These are phyloP conservation scores for Apostasia shenzhenica DNA, from an alignment of 106 monocot species.

Conservation along the genomic window DNA sequence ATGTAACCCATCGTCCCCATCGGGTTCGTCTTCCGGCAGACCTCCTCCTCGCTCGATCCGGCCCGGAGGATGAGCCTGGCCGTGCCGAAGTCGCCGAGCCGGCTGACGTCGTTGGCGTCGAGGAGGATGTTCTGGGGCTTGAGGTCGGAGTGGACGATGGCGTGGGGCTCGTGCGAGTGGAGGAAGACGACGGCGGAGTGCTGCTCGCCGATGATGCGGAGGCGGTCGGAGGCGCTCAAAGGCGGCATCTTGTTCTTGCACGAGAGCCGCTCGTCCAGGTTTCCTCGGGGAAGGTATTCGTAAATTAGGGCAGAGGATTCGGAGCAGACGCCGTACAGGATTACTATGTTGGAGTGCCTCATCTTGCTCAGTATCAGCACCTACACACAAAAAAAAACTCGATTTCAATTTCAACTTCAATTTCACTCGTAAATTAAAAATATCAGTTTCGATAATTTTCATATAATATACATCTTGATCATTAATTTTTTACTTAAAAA, in stretches of 20 bases:
- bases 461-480: too few relatives aligned
- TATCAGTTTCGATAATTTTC: too few relatives aligned
- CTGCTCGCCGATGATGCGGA: conserved; percentile 10
- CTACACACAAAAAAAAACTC: not conserved
- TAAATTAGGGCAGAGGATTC: conserved; percentile 16
- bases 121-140: conserved; percentile 22
- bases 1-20: conserved; percentile 29
- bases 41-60: not conserved
- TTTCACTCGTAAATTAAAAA: too few relatives aligned
- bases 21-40: conserved; percentile 4
- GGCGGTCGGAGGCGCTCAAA: conserved; percentile 13
- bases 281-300: conserved; percentile 23
- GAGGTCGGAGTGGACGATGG: conserved; percentile 10
- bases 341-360: conserved; percentile 14
- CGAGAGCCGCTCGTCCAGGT: conserved; percentile 9
- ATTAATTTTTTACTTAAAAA: too few relatives aligned
- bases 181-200: conserved; percentile 13
- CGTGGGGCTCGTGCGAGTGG: conserved; percentile 7
- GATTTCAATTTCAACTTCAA: too few relatives aligned
- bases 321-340: conserved; percentile 15
- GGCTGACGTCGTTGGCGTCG: conserved; percentile 16
- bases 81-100: conserved; percentile 30
- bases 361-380: conserved; percentile 1
- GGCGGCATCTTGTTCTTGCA: conserved; percentile 3
- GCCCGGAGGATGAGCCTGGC: not conserved